Evolutionary conservation across 225 moss, liverwort and hornwort species (phyloP), one percentile per base, ranked within the genome.

Genomic region (Lunularia cruciata): DNA sequence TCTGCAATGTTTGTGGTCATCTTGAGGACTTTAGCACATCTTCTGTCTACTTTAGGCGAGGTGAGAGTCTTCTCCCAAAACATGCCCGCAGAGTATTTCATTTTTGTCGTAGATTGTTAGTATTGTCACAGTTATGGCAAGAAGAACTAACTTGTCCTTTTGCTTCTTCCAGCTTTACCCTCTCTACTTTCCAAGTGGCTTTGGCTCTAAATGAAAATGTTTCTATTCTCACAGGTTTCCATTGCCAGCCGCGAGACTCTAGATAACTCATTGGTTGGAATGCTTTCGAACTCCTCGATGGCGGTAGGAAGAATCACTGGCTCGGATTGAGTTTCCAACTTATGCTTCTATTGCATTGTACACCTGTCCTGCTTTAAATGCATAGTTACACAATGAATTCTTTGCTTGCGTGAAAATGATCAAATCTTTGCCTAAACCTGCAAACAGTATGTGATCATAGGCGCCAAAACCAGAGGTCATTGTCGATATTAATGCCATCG

Each of bases 1-100:
- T 81, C 98, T 27, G 89, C 89, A 22, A 86, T 88, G 75, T 72
- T 99, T 61, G 86, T 87, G 45, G 93, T 93, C 31, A 83, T 88
- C 68, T 76, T 99, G 59, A 91, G 89, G 75, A 81, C 89, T 62
- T 72, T 93, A 51, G 84, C 98, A 40, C 89, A 99, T 79, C 93
- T 99, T 70, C 70, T 99, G 62, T 73, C 86, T 39, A 99, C 93
- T 69, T 86, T 99, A 43, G 98, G 98, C 77, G 98, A 99, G 90
- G 90, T 90, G 20, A 56, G 55, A 40, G 40, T 30, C 31, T 8
- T 45, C 15, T 5, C 43, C 43, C 42, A 26, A 27, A n/a, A 27
- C 15, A 15, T 28, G 25, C 22, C 36, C 19, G 8, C 34, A 35
- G 20, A 6, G 18, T 58, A 4, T 1, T 3, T 19, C 14, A 16